Percentiles rank a stretch among this genome's conserved stretches.
Conservation (phyloP, 768 basidiomycete species). For the Rhodotorula toruloides region DNA sequence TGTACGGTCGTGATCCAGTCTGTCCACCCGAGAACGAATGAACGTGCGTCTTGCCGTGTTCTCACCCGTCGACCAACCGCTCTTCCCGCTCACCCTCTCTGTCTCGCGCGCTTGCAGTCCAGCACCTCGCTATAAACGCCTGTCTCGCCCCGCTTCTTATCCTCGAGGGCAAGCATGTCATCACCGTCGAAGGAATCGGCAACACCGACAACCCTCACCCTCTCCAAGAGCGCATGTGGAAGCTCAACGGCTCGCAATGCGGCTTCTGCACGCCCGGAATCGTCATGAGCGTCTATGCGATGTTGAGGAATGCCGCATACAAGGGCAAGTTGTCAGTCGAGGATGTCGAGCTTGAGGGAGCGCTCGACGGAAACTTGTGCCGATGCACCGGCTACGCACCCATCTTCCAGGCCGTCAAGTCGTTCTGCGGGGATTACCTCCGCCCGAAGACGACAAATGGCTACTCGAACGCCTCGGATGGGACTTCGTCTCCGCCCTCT, state of each 20-base stretch:
- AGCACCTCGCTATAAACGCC: constrained; percentile 41
- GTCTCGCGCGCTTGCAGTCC: too few relatives aligned
- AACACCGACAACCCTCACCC: constrained; percentile 41
- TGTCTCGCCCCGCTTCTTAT: constrained; percentile 41
- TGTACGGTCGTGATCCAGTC: constrained; percentile 18
- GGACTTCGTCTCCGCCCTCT: background rate
- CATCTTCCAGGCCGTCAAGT: constrained; percentile 41
- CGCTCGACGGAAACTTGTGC: constrained; percentile 41
- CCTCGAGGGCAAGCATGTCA: constrained; percentile 41
- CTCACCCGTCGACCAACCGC: too few relatives aligned
- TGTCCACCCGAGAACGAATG: constrained; percentile 5
- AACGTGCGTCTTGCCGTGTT: too few relatives aligned
- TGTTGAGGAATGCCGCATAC: constrained; percentile 24
- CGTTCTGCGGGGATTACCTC: constrained; percentile 38
- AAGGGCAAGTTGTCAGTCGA: constrained; percentile 11
- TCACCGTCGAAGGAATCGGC: constrained; percentile 42
- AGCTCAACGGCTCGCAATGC: constrained; percentile 30
- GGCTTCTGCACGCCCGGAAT: constrained; percentile 41
- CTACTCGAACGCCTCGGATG: background rate
- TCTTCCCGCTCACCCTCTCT: too few relatives aligned
- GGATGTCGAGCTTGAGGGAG: constrained; percentile 39
- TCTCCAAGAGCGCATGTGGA: constrained; percentile 38
- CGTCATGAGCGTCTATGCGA: constrained; percentile 41
- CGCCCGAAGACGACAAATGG: constrained; percentile 2
- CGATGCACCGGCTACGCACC: constrained; percentile 43